Base-by-base conservation (phyloP, 2,329 filamentous ascomycete species). In the Fonsecaea erecta region DNA sequence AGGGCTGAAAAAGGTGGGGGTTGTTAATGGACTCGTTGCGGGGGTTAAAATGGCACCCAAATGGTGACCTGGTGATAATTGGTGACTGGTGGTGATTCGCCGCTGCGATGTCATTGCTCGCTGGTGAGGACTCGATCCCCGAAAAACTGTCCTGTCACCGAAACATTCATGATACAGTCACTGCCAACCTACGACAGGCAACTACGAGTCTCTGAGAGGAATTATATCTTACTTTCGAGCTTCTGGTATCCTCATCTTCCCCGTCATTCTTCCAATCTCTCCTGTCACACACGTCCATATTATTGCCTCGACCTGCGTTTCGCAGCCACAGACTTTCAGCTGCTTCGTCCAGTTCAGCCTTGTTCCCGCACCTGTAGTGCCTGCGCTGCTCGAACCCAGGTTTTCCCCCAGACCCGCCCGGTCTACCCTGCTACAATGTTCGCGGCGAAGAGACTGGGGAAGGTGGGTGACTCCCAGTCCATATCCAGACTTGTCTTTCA, bases 401-500 rank as follows among this genome's bases (percentile, higher is more conserved):
- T 24, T 48, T n/a, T 35, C 21, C 30, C 9, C 8, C 26, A 34
- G 21, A 34, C 26, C 37, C 21, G 48, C 51, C 18, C 43, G 7
- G 43, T 48, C 18, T 11, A n/a, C 21, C 3, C 55, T 7, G 21
- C 37, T 14, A 72, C 51, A 32, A 84, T 84, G 81, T 84, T 85
- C 69, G 81, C 83, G 28, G 75, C 76, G 28, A 83, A 83, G 74
- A 78, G 80, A 56, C 66, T 82, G 63, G 74, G 76, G 71, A 81
- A 81, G 74, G 83, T 84, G 75, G 64, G 71, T 64, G 14, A 12
- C 37, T 48, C 43, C 37, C 11, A 21, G 37, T n/a, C 21, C 26
- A 52, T 35, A 37, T 24, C 32, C n/a, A 5, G 1, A 40, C 11
- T 12, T 24, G 61, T 61, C 40, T 57, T 52, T 68, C 55, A 40